Base-by-base conservation (phyloP, 441 rosid species). In the Arabidopsis lyrata region DNA sequence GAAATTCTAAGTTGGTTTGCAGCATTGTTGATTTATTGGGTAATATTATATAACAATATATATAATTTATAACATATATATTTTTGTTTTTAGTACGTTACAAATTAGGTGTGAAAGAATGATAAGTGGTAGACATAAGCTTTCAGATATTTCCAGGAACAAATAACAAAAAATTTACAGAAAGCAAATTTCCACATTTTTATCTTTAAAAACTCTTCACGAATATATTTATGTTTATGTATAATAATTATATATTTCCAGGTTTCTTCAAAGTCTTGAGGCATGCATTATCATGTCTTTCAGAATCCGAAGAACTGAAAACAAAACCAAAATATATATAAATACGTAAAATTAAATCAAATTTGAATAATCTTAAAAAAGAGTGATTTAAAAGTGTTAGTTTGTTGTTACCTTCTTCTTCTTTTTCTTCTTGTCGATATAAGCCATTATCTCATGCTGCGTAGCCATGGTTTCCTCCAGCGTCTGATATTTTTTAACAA, bases 391-490 rank as follows among this genome's bases (percentile, higher is more conserved):
- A 35, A 12, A 34, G 24, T 8, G 41, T n/a, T 11, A 11, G 32
- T 27, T 32, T 41, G 24, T 32, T 41, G 24, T 57, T 65, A 65
- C 91, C 83, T 70, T 84, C 82, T 79, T 90, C 83, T 77, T 86
- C 78, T 81, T 88, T 77, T 82, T 91, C 77, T 83, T 90, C 82
- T 82, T 89, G 39, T 91, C 96, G 0, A 91, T 79, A 82, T 80
- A 86, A 55, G 85, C 87, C 41, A 82, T 48, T 39, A 91, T 89
- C 77, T 87, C 91, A 10, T 78, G 78, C 59, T 90, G 93, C 68
- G 70, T 81, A 8, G 72, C 74, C 59, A 87, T 71, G 14, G 92
- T 83, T 50, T 81, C 87, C 38, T 85, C 92, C 61, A 91, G 84
- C 42, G 92, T 85, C 98, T 94, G 34, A 48, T 20, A 18, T 5